Percentiles rank a stretch among this genome's conserved stretches.
These are phyloP conservation scores for Alternaria hordeiaustralica DNA, from an alignment of 2,329 filamentous ascomycete species.

Conservation along the genomic window DNA sequence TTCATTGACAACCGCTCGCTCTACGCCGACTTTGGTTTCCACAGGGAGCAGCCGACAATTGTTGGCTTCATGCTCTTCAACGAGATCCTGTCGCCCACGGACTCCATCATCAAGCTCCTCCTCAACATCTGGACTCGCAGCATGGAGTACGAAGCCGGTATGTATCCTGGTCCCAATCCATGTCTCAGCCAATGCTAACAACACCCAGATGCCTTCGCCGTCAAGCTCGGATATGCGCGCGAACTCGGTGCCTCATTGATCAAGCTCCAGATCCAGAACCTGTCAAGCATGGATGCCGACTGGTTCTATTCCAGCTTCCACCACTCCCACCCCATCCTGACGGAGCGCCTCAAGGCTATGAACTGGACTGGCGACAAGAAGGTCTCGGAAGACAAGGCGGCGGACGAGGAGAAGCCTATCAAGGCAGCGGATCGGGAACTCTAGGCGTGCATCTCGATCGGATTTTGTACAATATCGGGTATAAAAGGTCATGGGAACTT, in stretches of 20 bases:
- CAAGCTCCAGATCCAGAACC: constrained; percentile 97
- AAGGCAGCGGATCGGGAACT: constrained; percentile 80
- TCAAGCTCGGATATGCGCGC: constrained; percentile 79
- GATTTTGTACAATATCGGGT: background rate
- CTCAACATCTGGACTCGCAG: constrained; percentile 96
- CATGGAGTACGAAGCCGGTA: constrained; percentile 93
- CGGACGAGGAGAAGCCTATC: constrained; percentile 65
- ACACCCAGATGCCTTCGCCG: constrained; percentile 76
- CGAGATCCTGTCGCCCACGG: constrained; percentile 92
- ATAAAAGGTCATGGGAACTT: constrained; percentile 1
- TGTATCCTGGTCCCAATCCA: constrained; percentile 2
- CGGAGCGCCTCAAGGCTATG: constrained; percentile 89
- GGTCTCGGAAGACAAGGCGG: constrained; percentile 56
- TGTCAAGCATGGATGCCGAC: constrained; percentile 98
- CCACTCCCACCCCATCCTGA: constrained; percentile 95
- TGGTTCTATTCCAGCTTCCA: constrained; percentile 99
- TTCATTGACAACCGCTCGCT: constrained; percentile 96
- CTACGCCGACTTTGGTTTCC: constrained; percentile 90
- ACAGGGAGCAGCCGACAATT: constrained; percentile 83
- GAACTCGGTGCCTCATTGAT: constrained; percentile 88
- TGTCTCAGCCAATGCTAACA: constrained; percentile 23
- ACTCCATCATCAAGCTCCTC: constrained; percentile 89
- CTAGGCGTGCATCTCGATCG: constrained; percentile 50
- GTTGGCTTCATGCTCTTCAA: constrained; percentile 98
- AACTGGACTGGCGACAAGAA: constrained; percentile 78